Conservation (phyloP, 2,329 filamentous ascomycete species). For the Fonsecaea multimorphosa region DNA sequence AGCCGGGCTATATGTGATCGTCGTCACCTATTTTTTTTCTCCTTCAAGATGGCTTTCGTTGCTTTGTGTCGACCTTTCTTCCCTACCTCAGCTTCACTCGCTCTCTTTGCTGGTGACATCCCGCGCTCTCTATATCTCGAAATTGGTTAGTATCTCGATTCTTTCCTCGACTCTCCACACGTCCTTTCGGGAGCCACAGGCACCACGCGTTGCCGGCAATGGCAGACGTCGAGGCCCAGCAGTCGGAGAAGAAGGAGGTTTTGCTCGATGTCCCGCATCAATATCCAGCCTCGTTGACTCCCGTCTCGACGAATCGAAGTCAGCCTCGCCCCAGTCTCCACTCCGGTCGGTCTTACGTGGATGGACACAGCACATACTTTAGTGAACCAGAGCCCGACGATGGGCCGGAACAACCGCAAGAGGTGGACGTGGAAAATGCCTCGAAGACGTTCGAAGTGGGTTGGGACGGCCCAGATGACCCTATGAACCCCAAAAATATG, state of each 20-base stretch:
- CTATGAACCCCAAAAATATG: constrained; percentile 75
- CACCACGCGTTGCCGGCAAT: not conserved
- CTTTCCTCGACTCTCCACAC: not conserved
- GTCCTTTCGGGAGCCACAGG: not conserved
- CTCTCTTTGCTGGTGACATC: not conserved
- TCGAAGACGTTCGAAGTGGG: constrained; percentile 60
- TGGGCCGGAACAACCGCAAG: constrained; percentile 11
- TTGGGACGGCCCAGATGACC: constrained; percentile 78
- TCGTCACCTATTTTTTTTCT: constrained; percentile 4
- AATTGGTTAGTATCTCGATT: constrained; percentile 2
- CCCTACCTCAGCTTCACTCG: not conserved
- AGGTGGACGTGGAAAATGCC: constrained; percentile 21
- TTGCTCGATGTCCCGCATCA: constrained; percentile 11
- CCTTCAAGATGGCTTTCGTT: constrained; percentile 1
- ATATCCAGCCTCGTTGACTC: constrained; percentile 25
- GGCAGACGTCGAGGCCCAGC: constrained; percentile 3
- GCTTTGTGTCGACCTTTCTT: constrained; percentile 1
- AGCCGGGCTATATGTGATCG: not conserved
- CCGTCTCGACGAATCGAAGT: constrained; percentile 27
- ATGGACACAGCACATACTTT: constrained; percentile 37
- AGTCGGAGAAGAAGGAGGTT: constrained; percentile 21
- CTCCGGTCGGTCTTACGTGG: constrained; percentile 36
- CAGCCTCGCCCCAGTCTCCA: constrained; percentile 23
- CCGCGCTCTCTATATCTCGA: not conserved
- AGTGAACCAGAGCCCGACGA: constrained; percentile 22